Evolutionary conservation across 768 basidiomycete species (phyloP).

Genomic region (Auricularia heimuer): DNA sequence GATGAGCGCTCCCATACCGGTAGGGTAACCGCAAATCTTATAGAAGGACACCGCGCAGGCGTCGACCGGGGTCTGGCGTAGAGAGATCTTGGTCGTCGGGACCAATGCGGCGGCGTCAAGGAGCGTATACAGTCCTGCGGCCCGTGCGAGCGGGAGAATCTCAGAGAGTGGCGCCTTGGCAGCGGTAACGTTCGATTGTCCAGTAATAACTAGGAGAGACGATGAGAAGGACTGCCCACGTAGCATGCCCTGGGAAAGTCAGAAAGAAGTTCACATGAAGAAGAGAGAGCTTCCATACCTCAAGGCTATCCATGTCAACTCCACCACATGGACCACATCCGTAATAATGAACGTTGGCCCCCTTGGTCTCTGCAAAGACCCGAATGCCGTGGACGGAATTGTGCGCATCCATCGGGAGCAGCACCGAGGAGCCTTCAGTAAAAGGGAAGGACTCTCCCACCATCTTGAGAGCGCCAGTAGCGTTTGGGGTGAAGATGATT

Average conservation of each 20-base stretch:
- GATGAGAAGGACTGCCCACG: constrained; percentile 40
- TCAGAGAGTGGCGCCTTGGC: constrained; percentile 47
- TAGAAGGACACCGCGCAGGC: constrained; percentile 12
- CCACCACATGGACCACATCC: constrained; percentile 56
- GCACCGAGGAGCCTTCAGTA: constrained; percentile 39
- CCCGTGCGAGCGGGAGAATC: neutral
- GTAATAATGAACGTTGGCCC: constrained; percentile 55
- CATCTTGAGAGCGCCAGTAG: constrained; percentile 69
- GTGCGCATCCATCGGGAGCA: constrained; percentile 71
- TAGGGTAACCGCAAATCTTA: constrained; percentile 13
- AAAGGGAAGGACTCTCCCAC: constrained; percentile 78
- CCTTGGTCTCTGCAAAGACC: constrained; percentile 49
- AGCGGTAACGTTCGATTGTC: constrained; percentile 76
- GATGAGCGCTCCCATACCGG: constrained; percentile 9
- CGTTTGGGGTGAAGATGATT: constrained; percentile 75
- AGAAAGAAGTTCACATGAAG: constrained; percentile 5
- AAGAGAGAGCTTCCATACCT: constrained; percentile 33
- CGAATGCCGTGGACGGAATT: constrained; percentile 80
- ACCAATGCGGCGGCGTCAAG: constrained; percentile 77
- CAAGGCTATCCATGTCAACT: constrained; percentile 44
- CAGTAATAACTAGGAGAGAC: constrained; percentile 65
- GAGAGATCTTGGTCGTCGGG: constrained; percentile 57
- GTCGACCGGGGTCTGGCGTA: constrained; percentile 37
- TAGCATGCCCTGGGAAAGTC: constrained; percentile 39
- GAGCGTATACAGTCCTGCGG: constrained; percentile 41